These are phyloP conservation scores for Sinapis alba DNA, from an alignment of 441 rosid species.

Conservation along the genomic window DNA sequence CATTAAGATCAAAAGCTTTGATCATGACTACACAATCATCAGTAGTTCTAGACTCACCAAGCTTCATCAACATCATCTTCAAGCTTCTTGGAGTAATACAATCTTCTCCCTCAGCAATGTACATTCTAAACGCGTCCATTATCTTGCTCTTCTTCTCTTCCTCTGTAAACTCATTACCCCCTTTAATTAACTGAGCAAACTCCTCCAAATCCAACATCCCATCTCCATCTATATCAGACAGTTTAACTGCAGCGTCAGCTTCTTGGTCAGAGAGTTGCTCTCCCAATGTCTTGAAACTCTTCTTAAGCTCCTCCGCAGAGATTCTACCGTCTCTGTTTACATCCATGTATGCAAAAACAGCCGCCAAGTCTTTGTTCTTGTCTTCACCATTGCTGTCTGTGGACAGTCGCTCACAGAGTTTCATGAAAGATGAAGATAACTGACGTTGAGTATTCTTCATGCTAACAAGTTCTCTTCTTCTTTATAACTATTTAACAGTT, in stretches of 20 bases:
- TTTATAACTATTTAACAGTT: neutral
- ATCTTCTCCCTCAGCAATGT: conserved; percentile 53
- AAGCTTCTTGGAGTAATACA: conserved; percentile 61
- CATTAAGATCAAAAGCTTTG: conserved; percentile 55
- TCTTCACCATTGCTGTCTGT: neutral
- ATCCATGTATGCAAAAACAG: conserved; percentile 64
- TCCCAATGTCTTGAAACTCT: neutral
- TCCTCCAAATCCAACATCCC: neutral
- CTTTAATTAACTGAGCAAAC: neutral
- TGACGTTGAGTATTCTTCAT: conserved; percentile 39
- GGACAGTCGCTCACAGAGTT: conserved; percentile 12
- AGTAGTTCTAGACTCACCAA: conserved; percentile 53
- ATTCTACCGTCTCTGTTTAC: conserved; percentile 64
- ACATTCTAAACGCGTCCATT: conserved; percentile 36
- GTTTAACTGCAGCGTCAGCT: neutral
- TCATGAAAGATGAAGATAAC: conserved; percentile 37
- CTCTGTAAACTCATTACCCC: neutral
- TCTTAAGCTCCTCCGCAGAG: conserved; percentile 51
- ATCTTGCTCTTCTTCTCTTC: neutral
- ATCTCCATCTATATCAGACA: neutral
- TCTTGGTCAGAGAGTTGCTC: neutral
- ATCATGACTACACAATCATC: conserved; percentile 62
- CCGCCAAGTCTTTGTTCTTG: conserved; percentile 41
- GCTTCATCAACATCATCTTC: conserved; percentile 52
- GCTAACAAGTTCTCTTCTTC: neutral